phyloP scores from a whole-genome alignment of 768 basidiomycete species.

The Sistotremastrum suecicum region DNA sequence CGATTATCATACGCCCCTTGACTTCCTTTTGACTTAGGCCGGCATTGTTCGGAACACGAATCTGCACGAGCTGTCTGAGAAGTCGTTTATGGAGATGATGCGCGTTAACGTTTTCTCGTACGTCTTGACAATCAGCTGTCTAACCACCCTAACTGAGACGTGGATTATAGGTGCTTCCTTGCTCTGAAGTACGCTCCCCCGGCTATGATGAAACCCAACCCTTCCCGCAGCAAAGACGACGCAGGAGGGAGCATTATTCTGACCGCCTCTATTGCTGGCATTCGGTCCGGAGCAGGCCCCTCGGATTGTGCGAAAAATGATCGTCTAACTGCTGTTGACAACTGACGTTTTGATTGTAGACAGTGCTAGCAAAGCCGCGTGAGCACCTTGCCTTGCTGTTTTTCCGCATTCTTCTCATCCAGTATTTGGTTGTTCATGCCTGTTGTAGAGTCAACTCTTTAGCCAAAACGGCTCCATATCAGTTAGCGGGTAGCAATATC shows the following conservation, averaged over 20 bases:
- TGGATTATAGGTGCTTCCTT: conserved; percentile 58
- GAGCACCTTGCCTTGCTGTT: conserved; percentile 15
- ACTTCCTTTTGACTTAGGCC: conserved; percentile 31
- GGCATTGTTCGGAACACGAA: conserved; percentile 35
- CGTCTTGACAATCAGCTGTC: conserved; percentile 3
- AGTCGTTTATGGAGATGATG: conserved; percentile 63
- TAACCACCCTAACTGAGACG: not conserved
- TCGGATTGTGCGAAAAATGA: conserved; percentile 49
- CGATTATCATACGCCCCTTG: not conserved
- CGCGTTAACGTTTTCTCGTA: conserved; percentile 62
- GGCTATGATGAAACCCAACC: conserved; percentile 62
- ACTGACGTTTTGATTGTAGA: conserved; percentile 31
- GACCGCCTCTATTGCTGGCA: conserved; percentile 78
- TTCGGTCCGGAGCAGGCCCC: conserved; percentile 71
- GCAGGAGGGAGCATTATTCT: conserved; percentile 76
- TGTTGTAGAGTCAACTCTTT: conserved; percentile 66
- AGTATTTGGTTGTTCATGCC: conserved; percentile 3
- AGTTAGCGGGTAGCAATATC: conserved; percentile 68
- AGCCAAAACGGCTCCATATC: conserved; percentile 69
- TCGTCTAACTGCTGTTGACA: not conserved
- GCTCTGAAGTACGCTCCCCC: conserved; percentile 76
- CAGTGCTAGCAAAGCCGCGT: conserved; percentile 91
- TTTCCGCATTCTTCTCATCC: not conserved
- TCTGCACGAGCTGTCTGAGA: conserved; percentile 41
- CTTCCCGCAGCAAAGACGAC: conserved; percentile 50